These are phyloP conservation scores for Aphanomyces invadans DNA, from an alignment of 352 stramenopile genomes.

Conservation along the genomic window DNA sequence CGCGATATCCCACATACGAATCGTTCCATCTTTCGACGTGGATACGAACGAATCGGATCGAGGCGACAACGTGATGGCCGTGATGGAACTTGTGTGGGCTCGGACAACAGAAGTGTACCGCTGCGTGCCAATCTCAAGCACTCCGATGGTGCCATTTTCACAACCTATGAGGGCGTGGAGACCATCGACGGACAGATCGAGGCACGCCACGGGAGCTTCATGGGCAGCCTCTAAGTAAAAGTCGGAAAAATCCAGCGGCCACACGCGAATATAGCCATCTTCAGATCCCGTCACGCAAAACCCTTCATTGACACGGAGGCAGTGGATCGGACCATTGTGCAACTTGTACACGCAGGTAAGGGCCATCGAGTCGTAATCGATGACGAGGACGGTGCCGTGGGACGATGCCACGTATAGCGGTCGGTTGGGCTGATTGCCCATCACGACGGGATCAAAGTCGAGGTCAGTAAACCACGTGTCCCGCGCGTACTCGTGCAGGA, in stretches of 20 bases:
- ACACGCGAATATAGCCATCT: slow-evolving; percentile 85
- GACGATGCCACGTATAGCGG: slow-evolving; percentile 75
- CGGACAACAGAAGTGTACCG: slow-evolving; percentile 74
- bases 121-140: slow-evolving; percentile 79
- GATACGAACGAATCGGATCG: slow-evolving; percentile 45
- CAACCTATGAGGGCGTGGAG: slow-evolving; percentile 70
- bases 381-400: slow-evolving; percentile 59
- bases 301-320: slow-evolving; percentile 77
- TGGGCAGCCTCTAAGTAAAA: slow-evolving; percentile 88
- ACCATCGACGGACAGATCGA: slow-evolving; percentile 71
- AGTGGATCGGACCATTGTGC: slow-evolving; percentile 78
- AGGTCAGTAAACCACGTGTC: slow-evolving; percentile 78
- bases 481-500: slow-evolving; percentile 85
- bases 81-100: slow-evolving; percentile 55
- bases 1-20: slow-evolving; percentile 73
- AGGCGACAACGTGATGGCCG: slow-evolving; percentile 31
- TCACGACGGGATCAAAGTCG: slow-evolving; percentile 64
- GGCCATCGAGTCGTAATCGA: slow-evolving; percentile 75
- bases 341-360: slow-evolving; percentile 87
- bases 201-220: slow-evolving; percentile 50
- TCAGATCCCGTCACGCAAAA: slow-evolving; percentile 85
- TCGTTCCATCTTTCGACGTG: slow-evolving; percentile 58
- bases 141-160: slow-evolving; percentile 63
- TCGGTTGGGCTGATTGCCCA: slow-evolving; percentile 49
- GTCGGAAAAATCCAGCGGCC: slow-evolving; percentile 87